phyloP scores from a whole-genome alignment of 352 stramenopile species.

The Thalassiosira sp. region DNA sequence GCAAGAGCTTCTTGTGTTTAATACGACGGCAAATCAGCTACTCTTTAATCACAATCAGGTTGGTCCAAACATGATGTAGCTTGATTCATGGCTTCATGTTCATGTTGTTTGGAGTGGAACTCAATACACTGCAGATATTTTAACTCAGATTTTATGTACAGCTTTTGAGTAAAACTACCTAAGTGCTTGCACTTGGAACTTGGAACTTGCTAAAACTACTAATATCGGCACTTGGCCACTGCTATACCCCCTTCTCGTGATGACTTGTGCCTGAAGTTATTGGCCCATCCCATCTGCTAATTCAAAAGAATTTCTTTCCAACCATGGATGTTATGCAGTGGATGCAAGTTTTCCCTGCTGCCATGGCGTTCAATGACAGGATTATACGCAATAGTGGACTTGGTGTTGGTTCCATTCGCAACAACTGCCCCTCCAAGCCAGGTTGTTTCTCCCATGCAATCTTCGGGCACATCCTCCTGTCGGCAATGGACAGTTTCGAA shows the following conservation, averaged over 20 bases:
- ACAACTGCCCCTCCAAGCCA: neutral
- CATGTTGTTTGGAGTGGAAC: too few relatives aligned
- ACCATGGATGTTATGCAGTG: neutral
- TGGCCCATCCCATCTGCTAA: neutral
- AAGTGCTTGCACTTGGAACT: too few relatives aligned
- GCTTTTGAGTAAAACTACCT: too few relatives aligned
- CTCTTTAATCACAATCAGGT: too few relatives aligned
- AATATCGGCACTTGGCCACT: neutral
- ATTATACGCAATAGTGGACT: slow-evolving; percentile 5
- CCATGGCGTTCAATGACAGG: slow-evolving; percentile 9
- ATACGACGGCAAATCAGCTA: too few relatives aligned
- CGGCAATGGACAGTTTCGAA: slow-evolving; percentile 66
- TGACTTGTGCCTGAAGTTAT: neutral
- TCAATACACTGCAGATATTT: too few relatives aligned
- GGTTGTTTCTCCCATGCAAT: slow-evolving; percentile 17
- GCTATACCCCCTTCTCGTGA: neutral
- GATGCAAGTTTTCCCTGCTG: neutral
- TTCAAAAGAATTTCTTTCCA: slow-evolving; percentile 3
- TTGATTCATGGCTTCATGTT: too few relatives aligned
- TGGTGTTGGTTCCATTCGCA: slow-evolving; percentile 1
- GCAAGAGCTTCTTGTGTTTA: too few relatives aligned
- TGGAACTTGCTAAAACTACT: too few relatives aligned
- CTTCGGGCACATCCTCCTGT: neutral
- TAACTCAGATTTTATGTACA: too few relatives aligned
- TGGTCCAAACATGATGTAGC: too few relatives aligned